Percentiles rank a stretch among this genome's conserved stretches.
Evolutionary conservation across 805 yeast species (phyloP).

Genomic region (Alloascoidea africana): DNA sequence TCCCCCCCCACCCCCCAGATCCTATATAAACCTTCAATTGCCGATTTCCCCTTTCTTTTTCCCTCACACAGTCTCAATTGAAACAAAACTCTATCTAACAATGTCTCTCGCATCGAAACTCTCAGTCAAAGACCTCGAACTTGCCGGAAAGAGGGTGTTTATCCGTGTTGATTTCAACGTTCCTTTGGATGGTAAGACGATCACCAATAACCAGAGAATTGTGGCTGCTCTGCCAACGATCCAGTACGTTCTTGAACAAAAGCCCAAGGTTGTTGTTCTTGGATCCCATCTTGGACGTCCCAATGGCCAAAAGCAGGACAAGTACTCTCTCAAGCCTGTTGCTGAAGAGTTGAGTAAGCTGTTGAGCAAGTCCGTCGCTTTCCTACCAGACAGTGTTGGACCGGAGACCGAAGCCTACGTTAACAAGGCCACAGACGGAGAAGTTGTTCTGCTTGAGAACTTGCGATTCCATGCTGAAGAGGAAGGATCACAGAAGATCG

Average conservation of each 20-base stretch:
- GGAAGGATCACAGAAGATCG: slow-evolving; percentile 87
- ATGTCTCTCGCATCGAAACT: slow-evolving; percentile 94
- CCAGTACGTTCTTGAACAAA: slow-evolving; percentile 69
- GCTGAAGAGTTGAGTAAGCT: slow-evolving; percentile 76
- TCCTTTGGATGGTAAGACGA: slow-evolving; percentile 87
- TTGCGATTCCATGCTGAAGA: slow-evolving; percentile 96
- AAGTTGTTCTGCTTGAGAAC: slow-evolving; percentile 87
- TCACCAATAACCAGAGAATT: slow-evolving; percentile 98
- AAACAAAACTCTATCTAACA: no score
- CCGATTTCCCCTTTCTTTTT: no score
- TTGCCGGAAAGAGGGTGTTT: slow-evolving; percentile 88
- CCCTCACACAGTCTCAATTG: no score
- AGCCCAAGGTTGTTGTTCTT: slow-evolving; percentile 81
- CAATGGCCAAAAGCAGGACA: slow-evolving; percentile 77
- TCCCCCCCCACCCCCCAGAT: no score
- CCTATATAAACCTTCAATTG: no score
- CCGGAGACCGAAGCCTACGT: slow-evolving; percentile 73
- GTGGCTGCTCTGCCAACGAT: slow-evolving; percentile 99
- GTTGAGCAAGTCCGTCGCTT: slow-evolving; percentile 58
- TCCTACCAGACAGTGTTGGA: slow-evolving; percentile 89
- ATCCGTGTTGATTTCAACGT: slow-evolving; percentile 97
- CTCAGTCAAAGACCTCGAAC: slow-evolving; percentile 81
- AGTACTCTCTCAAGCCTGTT: slow-evolving; percentile 89
- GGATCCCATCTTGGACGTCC: slow-evolving; percentile 99
- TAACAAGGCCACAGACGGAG: slow-evolving; percentile 58